Evolutionary conservation across 2,329 filamentous ascomycete species (phyloP), one percentile per base, ranked within the genome.

Genomic region (Cytospora chrysosperma): DNA sequence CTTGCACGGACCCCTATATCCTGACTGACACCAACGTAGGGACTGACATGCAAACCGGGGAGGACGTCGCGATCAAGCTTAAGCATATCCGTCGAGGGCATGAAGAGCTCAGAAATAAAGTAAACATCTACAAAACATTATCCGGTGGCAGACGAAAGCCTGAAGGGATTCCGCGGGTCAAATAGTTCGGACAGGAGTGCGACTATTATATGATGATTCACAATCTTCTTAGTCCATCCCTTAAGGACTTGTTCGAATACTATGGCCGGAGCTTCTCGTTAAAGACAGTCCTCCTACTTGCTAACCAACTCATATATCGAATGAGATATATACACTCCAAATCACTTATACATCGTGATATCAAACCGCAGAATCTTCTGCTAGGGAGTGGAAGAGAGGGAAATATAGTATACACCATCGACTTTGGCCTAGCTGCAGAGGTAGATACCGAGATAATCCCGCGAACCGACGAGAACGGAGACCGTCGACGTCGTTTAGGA

Each of bases 191-290:
- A 71, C 97, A 93, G 65, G 95, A 98, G 81, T 97, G 94, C 79
- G 95, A 98, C 82, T 98, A 98, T 87, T 98, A 98, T 79, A 95
- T 94, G 77, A 98, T 99, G 93, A 95, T 98, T 60, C 88, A 98
- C 69, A 95, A 98, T 74, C 88, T 98, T 27, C 90, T 98, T 63
- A 95, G 95, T 51, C 95, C 95, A 69, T 94, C 90, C 74, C 82
- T 99, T 78, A 94, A 98, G 80, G 95, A 99, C 76, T 86, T 98
- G 40, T 98, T 99, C 91, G 98, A 98, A 86, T 98, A 97, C 79
- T 99, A 95, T 87, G 97, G 97, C 88, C 91, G 94, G 78, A 97
- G 97, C 78, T 98, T 98, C 83, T 97, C 94, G 12, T 82, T 98
- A 70, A 99, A 99, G 89, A 99, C 95, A 1, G 94, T 98, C 27